Base-by-base conservation (phyloP, 176 grass and related monocot species). In the Lolium rigidum region DNA sequence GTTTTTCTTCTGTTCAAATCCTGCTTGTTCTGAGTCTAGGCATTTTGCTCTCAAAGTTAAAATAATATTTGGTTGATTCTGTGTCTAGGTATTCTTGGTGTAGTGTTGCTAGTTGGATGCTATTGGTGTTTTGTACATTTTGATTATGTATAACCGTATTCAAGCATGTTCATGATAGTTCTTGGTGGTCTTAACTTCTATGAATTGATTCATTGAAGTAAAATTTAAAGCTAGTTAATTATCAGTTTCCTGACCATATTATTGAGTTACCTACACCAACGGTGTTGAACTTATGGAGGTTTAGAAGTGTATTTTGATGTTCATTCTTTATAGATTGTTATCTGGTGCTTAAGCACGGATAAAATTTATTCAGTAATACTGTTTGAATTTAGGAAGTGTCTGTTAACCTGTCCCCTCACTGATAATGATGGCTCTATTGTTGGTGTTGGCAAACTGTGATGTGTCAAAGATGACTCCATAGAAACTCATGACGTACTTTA, bases 121-220 rank as follows among this genome's bases (percentile, higher is more conserved):
- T 85, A 55, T 79, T 62, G 69, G 79, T 69, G 18, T 31, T 84
- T 48, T 79, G 14, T 88, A 70, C 25, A 60, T 71, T 65, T 78
- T 80, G 2, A 59, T 35, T 28, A 39, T 65, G 14, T 41, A 46
- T 86, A 38, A 61, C 31, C 20, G 74, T 87, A 17, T 22, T 31
- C 18, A 7, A 39, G 4, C 2, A 17, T 58, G 25, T 50, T 80
- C 48, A 0, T 79, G 1, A 14, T 14, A 25, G 17, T 84, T 25
- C 24, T 21, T 17, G 74, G 4, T 38, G 28, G 37, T 77, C 48
- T 52, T 15, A 56, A 77, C 31, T 55, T 56, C 5, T 10, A 20
- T 38, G 31, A 57, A 57, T 76, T 76, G 1, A 52, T 35, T 18
- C 4, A 6, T 71, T 46, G 52, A 26, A 3, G n/a, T 72, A 26